Conservation (phyloP, 176 grass and related monocot genomes). For the Poa pratensis region DNA sequence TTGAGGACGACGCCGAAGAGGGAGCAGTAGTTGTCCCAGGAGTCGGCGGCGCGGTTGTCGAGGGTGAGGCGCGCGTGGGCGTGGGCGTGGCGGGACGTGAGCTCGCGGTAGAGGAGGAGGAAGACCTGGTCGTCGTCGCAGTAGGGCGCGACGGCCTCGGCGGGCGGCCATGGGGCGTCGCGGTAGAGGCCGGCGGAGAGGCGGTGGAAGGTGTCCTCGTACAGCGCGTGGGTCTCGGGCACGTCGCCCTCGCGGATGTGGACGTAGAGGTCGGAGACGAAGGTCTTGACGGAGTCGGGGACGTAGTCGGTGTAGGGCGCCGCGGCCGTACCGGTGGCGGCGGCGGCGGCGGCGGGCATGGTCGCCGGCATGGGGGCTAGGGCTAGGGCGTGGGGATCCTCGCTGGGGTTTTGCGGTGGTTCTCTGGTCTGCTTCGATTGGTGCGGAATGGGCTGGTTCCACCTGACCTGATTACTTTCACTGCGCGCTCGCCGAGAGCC, state of each 20-base stretch:
- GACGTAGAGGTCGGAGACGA: conserved; percentile 89
- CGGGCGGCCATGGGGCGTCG: conserved; percentile 71
- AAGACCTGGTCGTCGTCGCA: conserved; percentile 91
- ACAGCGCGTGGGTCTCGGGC: conserved; percentile 92
- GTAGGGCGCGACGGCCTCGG: conserved; percentile 71
- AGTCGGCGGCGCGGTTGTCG: conserved; percentile 72
- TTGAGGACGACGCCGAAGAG: conserved; percentile 85
- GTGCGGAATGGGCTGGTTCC: conserved; percentile 2
- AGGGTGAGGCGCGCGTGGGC: conserved; percentile 56
- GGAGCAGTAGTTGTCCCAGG: conserved; percentile 91
- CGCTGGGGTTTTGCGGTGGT: conserved; percentile 21
- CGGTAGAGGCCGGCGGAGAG: conserved; percentile 87
- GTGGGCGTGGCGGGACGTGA: conserved; percentile 92
- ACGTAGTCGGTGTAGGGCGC: conserved; percentile 76
- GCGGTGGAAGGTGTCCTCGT: conserved; percentile 82
- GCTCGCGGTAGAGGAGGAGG: conserved; percentile 92
- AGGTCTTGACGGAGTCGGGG: conserved; percentile 90
- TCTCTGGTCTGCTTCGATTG: not conserved
- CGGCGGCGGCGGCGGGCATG: conserved; percentile 48
- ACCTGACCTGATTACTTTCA: not conserved
- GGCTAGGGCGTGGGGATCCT: conserved; percentile 19
- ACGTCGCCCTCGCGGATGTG: conserved; percentile 92
- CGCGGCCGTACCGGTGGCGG: not conserved
- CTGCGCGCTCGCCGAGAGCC: not conserved
- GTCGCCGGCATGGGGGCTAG: not conserved